These are phyloP conservation scores for Rhododendron williamsianum DNA, from an alignment of 148 eudicot genomes.

Conservation along the genomic window DNA sequence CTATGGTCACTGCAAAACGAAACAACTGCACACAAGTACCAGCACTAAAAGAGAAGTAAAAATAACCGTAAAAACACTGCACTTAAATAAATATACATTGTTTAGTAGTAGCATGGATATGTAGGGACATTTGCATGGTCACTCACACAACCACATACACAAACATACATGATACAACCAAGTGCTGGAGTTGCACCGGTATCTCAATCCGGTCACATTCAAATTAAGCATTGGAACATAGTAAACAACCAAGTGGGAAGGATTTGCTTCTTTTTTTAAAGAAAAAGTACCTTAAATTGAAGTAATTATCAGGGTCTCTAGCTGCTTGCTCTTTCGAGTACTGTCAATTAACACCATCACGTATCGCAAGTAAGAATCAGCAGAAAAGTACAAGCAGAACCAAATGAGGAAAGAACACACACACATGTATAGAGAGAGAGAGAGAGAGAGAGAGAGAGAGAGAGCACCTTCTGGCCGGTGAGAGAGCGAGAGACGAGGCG, in stretches of 20 bases:
- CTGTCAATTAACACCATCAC: slow-evolving; percentile 18
- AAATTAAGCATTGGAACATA: neutral
- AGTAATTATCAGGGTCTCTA: slow-evolving; percentile 78
- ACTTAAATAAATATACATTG: neutral
- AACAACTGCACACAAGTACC: neutral
- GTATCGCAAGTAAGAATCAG: neutral
- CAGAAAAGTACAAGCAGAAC: neutral
- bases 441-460: too few relatives aligned
- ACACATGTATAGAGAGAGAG: too few relatives aligned
- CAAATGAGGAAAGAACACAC: neutral
- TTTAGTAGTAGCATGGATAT: neutral
- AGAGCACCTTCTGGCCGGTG: slow-evolving; percentile 59
- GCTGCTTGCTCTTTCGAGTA: slow-evolving; percentile 78
- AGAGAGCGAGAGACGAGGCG: slow-evolving; percentile 56
- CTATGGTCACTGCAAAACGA: neutral
- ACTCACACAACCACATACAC: neutral
- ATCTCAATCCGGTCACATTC: neutral
- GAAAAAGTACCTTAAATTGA: slow-evolving; percentile 70
- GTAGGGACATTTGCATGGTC: neutral
- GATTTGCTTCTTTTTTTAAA: neutral
- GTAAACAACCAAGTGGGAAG: neutral
- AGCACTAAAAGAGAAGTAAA: neutral
- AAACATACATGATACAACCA: neutral
- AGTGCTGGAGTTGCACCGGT: neutral
- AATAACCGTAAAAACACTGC: neutral